Evolutionary conservation across 2,329 filamentous ascomycete species (phyloP).

Genomic region (Paraphoma sp.): DNA sequence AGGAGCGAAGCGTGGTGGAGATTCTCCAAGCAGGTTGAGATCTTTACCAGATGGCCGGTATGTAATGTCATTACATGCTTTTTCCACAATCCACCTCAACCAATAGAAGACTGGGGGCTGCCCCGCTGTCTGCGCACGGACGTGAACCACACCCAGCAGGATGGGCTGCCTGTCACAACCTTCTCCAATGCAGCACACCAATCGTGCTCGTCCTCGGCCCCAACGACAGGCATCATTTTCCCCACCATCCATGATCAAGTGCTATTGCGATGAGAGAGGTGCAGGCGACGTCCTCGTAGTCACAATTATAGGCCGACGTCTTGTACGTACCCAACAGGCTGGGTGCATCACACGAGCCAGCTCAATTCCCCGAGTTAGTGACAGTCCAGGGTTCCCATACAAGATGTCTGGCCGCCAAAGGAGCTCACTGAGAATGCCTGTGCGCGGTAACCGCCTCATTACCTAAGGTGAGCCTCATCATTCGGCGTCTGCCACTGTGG

Average conservation of each 20-base stretch:
- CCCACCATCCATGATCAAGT: too few species aligned
- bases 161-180: too few species aligned
- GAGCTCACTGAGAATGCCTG: conserved; percentile 2
- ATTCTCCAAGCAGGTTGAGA: conserved; percentile 12
- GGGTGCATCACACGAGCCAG: conserved; percentile 4
- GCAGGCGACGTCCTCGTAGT: too few species aligned
- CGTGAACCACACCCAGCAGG: too few species aligned
- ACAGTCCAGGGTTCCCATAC: conserved; percentile 30
- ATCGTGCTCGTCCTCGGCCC: too few species aligned
- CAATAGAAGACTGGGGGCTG: too few species aligned
- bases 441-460: conserved; percentile 21
- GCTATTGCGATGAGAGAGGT: too few species aligned
- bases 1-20: conserved; percentile 4
- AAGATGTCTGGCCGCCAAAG: conserved; percentile 16
- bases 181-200: too few species aligned
- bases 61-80: not conserved
- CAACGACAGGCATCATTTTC: too few species aligned
- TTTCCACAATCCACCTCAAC: too few species aligned
- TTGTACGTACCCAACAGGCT: conserved; percentile 6
- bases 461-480: conserved; percentile 28
- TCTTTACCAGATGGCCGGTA: conserved; percentile 14
- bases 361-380: conserved; percentile 15
- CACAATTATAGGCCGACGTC: too few species aligned
- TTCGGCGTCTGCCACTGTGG: conserved; percentile 13
- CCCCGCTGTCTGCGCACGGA: too few species aligned